A percentile compares a stretch with the other conserved stretches of the same genome.
phyloP scores from a whole-genome alignment of 139 green algal species.

The Mesotaenium endlicherianum region DNA sequence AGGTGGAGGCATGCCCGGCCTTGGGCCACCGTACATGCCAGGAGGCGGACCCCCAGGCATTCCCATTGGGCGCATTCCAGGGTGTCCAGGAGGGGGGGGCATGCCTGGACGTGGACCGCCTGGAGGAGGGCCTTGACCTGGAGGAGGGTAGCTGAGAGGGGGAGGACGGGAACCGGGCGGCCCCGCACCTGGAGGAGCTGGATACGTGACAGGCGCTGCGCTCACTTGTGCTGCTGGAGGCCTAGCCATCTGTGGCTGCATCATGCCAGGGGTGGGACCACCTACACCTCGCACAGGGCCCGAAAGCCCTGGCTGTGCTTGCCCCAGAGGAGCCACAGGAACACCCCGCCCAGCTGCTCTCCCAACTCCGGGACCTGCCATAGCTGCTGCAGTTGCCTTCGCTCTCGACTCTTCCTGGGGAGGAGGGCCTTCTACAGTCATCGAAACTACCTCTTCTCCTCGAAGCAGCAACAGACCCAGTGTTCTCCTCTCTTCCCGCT shows the following conservation, averaged over 20 bases:
- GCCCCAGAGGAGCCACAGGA: conserved; percentile 28
- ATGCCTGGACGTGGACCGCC: conserved; percentile 30
- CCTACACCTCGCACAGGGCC: conserved; percentile 84
- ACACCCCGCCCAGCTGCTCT: conserved; percentile 67
- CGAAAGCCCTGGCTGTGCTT: conserved; percentile 67
- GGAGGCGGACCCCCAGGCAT: conserved; percentile 45
- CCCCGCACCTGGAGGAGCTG: not conserved
- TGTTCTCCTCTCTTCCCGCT: conserved; percentile 86
- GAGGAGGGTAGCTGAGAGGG: conserved; percentile 35
- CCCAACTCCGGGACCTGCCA: conserved; percentile 76
- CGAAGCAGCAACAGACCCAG: conserved; percentile 92
- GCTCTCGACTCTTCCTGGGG: conserved; percentile 68
- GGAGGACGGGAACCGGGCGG: conserved; percentile 8
- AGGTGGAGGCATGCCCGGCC: conserved; percentile 46
- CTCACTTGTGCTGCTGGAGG: conserved; percentile 2
- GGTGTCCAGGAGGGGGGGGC: conserved; percentile 33
- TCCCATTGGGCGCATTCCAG: conserved; percentile 61
- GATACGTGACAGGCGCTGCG: conserved; percentile 35
- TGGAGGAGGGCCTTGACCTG: conserved; percentile 18
- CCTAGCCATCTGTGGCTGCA: conserved; percentile 71
- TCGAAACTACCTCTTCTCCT: conserved; percentile 82
- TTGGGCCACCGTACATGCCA: conserved; percentile 36
- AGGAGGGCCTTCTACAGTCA: conserved; percentile 94
- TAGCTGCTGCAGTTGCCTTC: conserved; percentile 10
- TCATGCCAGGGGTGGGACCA: conserved; percentile 81